These are phyloP conservation scores for Selaginella tamariscina DNA, from an alignment of 75 land plant genomes.

Conservation along the genomic window DNA sequence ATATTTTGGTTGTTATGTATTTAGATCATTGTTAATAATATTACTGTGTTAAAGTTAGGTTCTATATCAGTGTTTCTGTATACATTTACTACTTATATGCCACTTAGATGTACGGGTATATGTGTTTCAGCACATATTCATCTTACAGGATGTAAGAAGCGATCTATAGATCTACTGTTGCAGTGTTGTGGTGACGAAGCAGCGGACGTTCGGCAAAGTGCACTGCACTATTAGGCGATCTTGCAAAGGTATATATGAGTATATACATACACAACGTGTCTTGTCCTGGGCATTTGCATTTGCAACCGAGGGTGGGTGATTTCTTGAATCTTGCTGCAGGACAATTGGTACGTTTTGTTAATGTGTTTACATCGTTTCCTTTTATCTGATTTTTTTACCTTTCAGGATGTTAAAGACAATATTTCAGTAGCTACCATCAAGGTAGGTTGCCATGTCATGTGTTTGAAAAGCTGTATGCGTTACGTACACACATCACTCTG, in stretches of 20 bases:
- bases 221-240: constrained; percentile 96
- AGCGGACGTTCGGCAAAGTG: constrained; percentile 92
- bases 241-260: constrained; percentile 58
- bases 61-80: not conserved
- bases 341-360: constrained; percentile 91
- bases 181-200: constrained; percentile 93
- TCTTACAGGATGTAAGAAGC: constrained; percentile 81
- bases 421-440: constrained; percentile 90
- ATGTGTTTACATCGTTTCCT: no score
- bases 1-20: not conserved
- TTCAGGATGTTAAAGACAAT: constrained; percentile 45
- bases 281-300: constrained; percentile 80
- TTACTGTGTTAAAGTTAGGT: no score
- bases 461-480: no score
- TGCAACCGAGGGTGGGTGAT: constrained; percentile 61
- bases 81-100: no score
- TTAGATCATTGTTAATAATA: constrained; percentile 74
- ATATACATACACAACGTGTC: constrained; percentile 58
- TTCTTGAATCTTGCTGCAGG: constrained; percentile 72
- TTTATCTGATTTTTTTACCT: no score
- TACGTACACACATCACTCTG: no score
- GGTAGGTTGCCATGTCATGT: no score
- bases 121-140: no score
- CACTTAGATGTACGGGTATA: no score
- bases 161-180: constrained; percentile 64